These are phyloP conservation scores for Astrocystis sublimbata DNA, from an alignment of 495 filamentous ascomycete genomes.

Conservation along the genomic window DNA sequence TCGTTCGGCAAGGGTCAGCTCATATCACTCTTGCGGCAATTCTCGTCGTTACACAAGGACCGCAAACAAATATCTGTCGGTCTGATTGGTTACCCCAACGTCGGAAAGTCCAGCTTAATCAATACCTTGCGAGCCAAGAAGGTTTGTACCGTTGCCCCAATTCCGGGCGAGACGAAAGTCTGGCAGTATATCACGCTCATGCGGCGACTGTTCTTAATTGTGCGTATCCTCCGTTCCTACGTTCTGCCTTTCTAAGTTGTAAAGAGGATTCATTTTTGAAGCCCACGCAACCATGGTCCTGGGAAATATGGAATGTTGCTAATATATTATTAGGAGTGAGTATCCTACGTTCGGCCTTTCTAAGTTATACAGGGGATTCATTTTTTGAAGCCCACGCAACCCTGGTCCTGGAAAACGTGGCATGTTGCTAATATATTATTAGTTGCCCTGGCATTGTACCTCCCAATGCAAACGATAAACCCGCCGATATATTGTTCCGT, in stretches of 20 bases:
- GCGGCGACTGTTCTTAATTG: slow-evolving; percentile 95
- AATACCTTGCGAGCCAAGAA: slow-evolving; percentile 91
- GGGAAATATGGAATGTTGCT: background rate
- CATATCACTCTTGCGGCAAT: slow-evolving; percentile 80
- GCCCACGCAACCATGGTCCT: background rate
- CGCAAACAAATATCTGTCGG: slow-evolving; percentile 90
- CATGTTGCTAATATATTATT: background rate
- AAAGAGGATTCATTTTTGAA: background rate
- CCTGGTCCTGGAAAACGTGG: background rate
- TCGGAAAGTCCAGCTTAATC: slow-evolving; percentile 90
- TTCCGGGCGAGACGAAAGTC: slow-evolving; percentile 93
- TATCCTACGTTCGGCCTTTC: background rate
- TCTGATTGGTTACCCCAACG: slow-evolving; percentile 83
- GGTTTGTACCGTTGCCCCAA: slow-evolving; percentile 91
- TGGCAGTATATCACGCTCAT: slow-evolving; percentile 98
- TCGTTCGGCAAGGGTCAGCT: slow-evolving; percentile 83
- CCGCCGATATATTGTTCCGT: slow-evolving; percentile 85
- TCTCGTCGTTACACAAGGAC: slow-evolving; percentile 84
- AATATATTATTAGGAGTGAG: too few relatives aligned
- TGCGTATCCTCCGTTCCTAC: slow-evolving; percentile 38
- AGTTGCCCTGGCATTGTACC: slow-evolving; percentile 90
- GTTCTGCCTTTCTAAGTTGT: background rate
- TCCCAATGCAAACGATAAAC: slow-evolving; percentile 75
- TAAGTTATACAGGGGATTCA: background rate
- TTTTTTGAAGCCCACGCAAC: background rate